Evolutionary conservation across 2,329 filamentous ascomycete species (phyloP).

Genomic region (Trichoderma sp.): DNA sequence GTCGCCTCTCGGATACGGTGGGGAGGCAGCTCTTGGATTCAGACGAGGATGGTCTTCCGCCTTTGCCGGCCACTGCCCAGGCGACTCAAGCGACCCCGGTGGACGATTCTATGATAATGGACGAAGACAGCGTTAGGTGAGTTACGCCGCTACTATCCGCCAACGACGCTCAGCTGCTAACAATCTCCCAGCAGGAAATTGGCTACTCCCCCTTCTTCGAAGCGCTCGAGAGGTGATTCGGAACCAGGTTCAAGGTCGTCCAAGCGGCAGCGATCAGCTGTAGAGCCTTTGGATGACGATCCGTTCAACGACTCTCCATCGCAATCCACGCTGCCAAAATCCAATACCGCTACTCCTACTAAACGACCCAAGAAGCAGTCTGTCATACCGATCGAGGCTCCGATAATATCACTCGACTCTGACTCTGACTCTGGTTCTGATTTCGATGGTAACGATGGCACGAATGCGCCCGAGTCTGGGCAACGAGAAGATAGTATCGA

Average conservation of each 20-base stretch:
- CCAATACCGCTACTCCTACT: conserved; percentile 26
- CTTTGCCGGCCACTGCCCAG: conserved; percentile 30
- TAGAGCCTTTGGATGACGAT: conserved; percentile 29
- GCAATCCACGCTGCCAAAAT: conserved; percentile 29
- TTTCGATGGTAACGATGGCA: conserved; percentile 23
- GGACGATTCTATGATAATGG: conserved; percentile 30
- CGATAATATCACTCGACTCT: conserved; percentile 42
- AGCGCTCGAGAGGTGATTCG: conserved; percentile 41
- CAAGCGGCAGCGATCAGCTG: conserved; percentile 30
- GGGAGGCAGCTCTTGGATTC: conserved; percentile 35
- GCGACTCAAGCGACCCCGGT: conserved; percentile 1
- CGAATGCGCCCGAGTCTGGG: conserved; percentile 10
- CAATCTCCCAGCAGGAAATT: conserved; percentile 36
- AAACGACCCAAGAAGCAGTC: conserved; percentile 7
- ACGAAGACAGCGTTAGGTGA: conserved; percentile 32
- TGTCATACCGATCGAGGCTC: conserved; percentile 21
- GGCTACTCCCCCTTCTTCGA: conserved; percentile 46
- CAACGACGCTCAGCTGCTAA: conserved; percentile 29
- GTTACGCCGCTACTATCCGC: conserved; percentile 9
- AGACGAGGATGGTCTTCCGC: conserved; percentile 31
- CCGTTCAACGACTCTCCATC: conserved; percentile 35
- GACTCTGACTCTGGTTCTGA: conserved; percentile 26
- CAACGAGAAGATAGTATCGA: conserved; percentile 35
- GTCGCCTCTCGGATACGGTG: conserved; percentile 25
- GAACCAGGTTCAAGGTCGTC: conserved; percentile 30